Evolutionary conservation across 371 early-diverging fungal genomes (phyloP), one percentile per base, ranked within the genome.

Genomic region (Gilbertella persicaria): DNA sequence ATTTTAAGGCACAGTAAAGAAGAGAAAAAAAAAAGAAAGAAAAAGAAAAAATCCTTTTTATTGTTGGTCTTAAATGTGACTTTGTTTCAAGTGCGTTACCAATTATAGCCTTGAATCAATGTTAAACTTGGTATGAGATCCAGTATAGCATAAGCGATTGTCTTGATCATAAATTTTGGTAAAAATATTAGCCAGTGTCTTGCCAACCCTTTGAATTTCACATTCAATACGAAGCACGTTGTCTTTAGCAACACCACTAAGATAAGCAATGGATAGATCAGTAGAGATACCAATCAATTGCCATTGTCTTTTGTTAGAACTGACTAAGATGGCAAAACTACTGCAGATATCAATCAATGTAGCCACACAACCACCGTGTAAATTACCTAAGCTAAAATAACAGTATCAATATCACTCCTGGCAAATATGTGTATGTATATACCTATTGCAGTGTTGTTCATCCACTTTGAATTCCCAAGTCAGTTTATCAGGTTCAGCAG

Each of bases 341-440:
- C 67, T 71, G 35, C 78, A 77, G n/a, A 69, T 52, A 55, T 77
- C 78, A 37, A 77, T 73, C 46, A 69, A 29, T 0, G 73, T 71
- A 48, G 78, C 78, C 7, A 71, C 68, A 16, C 71, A 69, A 8
- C 78, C 78, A 43, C 78, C 78, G 33, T 77, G 78, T 14, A 73
- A 39, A 26, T 62, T 69, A 9, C 70, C 63, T n/a, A 71, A 28
- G 38, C 58, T 54, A 42, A 24, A 19, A n/a, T 33, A 41, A n/a
- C 13, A 39, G 13, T 49, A 10, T 5, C 16, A 17, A 14, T 3
- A 20, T 23, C 14, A 5, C 13, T 35, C 1, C 5, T 26, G 24
- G 7, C 49, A 38, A 65, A 75, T 72, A 45, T 54, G 20, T n/a
- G n/a, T n/a, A n/a, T n/a, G n/a, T n/a, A n/a, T n/a, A n/a, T n/a